Percentiles rank a stretch among this genome's conserved stretches.
Conservation (phyloP, 2,329 filamentous ascomycete genomes). For the Aureobasidium sp. region DNA sequence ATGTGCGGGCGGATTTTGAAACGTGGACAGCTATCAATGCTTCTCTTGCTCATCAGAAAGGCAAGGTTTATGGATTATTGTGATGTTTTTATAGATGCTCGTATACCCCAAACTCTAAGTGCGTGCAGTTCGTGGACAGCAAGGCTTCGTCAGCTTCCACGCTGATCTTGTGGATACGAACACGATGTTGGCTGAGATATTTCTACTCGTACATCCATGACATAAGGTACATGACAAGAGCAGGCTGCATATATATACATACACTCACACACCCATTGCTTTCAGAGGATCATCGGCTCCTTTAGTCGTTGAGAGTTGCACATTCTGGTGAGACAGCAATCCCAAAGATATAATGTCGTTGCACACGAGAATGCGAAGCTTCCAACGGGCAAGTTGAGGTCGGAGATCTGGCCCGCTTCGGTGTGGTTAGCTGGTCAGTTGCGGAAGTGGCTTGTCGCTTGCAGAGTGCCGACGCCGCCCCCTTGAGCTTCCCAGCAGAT, state of each 20-base stretch:
- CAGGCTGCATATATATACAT: not conserved
- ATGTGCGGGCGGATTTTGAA: not conserved
- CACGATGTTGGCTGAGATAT: not conserved
- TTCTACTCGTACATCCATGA: not conserved
- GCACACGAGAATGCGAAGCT: not conserved
- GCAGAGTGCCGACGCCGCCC: not conserved
- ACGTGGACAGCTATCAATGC: not conserved
- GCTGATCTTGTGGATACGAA: not conserved
- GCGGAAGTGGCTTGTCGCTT: slow-evolving; percentile 12
- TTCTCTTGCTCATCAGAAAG: not conserved
- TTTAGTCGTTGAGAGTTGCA: not conserved
- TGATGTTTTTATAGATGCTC: not conserved
- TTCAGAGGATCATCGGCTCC: not conserved
- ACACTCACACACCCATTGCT: not conserved
- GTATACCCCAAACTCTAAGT: slow-evolving; percentile 3
- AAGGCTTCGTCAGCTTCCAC: slow-evolving; percentile 1
- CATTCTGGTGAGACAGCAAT: not conserved
- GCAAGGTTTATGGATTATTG: not conserved
- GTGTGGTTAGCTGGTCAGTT: not conserved
- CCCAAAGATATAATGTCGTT: slow-evolving; percentile 3
- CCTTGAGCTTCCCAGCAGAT: not conserved
- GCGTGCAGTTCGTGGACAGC: not conserved
- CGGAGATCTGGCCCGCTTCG: not conserved
- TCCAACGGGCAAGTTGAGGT: not conserved
- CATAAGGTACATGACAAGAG: not conserved